Base-by-base conservation (phyloP, 1,284 basidiomycete genomes). In the Paramarasmius palmivorus region DNA sequence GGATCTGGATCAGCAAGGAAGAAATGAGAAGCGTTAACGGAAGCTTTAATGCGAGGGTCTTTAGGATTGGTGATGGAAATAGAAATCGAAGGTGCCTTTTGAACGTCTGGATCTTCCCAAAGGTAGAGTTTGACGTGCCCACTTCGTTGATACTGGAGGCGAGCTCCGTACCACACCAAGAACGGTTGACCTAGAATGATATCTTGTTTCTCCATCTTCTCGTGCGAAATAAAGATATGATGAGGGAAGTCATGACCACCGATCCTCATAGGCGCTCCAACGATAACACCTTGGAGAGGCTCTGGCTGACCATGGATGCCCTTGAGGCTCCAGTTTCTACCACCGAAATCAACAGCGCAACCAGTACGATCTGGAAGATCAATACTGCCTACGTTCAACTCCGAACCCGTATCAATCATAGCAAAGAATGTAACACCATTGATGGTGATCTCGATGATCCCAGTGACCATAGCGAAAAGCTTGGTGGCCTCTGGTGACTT, bases 351-450 rank as follows among this genome's bases (percentile, higher is more conserved):
- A 6, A 40, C 20, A 22, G 38, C 15, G 0, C 67, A 45, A 3
- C 37, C 36, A 5, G 55, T 38, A 9, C 32, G 10, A 2, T 58
- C 36, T 9, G 54, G 54, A 10, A 63, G 8, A 0, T n/a, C 17
- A 1, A 38, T 10, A 1, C 57, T 52, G 1, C 61, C 44, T 1
- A 66, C 17, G 36, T 65, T 68, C 1, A 68, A 40, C 41, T 68
- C 62, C 0, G 64, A 65, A 4, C 65, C 64, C 1, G 45, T 49
- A 41, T 65, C 62, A 15, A 63, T 59, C 58, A 64, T 60, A 1
- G 49, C 52, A 1, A n/a, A 17, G 19, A 54, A 35, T 1, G 29
- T 9, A 5, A 26, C 17, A 20, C 48, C 51, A 10, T 46, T 50
- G 22, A 55, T 37, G 8, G n/a, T 50, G 8, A 56, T 12, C 2